phyloP scores from a whole-genome alignment of 306 rosid genomes.

The Crotalaria pallida region DNA sequence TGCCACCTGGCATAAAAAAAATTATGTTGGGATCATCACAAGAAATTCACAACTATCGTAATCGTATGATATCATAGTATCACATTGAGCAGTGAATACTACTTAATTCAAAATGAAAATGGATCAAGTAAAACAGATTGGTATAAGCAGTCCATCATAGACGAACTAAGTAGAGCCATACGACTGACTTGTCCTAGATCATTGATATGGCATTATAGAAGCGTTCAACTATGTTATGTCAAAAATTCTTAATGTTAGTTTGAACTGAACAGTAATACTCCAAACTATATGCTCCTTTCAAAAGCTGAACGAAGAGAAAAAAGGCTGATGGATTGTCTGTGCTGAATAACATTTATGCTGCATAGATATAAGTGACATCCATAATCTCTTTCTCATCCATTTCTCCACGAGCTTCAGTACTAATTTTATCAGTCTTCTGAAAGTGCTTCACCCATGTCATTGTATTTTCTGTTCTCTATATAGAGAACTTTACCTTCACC shows the following conservation, averaged over 20 bases:
- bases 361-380: background rate
- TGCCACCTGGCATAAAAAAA: slow-evolving; percentile 43
- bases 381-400: background rate
- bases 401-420: background rate
- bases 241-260: background rate
- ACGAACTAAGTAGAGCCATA: background rate
- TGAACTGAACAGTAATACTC: background rate
- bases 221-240: background rate
- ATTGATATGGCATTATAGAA: background rate
- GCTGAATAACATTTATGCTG: background rate
- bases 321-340: background rate
- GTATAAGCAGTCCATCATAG: background rate
- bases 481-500: background rate
- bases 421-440: background rate
- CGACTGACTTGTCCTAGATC: background rate
- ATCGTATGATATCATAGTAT: no score
- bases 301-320: background rate
- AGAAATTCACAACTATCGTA: background rate
- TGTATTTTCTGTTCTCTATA: background rate
- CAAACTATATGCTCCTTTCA: background rate
- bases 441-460: background rate
- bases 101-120: background rate
- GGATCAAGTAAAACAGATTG: background rate
- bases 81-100: background rate
- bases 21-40: slow-evolving; percentile 11